Evolutionary conservation across 1,139 yeast genomes (phyloP), one percentile per base, ranked within the genome.

Genomic region (Yamadazyma conglobata): DNA sequence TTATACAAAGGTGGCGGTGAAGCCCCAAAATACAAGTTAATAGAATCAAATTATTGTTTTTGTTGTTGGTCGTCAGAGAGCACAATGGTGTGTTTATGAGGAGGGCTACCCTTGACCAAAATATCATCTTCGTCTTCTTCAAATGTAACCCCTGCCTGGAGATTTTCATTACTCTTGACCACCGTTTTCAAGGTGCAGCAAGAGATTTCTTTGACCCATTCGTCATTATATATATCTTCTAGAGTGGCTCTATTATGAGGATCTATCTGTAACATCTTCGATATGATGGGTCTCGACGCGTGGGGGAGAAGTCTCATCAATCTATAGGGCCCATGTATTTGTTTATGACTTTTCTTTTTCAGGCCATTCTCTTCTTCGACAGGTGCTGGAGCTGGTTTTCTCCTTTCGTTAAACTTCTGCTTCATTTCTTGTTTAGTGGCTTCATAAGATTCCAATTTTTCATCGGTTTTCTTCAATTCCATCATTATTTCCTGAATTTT

Each of bases 301-400:
- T 80, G 84, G 3, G 98, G 98, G 28, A 93, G 64, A 40, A 91
- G 66, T 48, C 96, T 73, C 68, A 91, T 69, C 41, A 93, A 62
- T 46, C 97, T 69, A 68, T 91, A 87, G 2, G 97, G 96, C 1
- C 98, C 98, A 33, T 66, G 73, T 22, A 70, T 67, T 44, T 67
- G 73, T 40, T 67, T 64, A 43, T 65, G 72, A 30, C 49, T 44
- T 44, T 58, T 58, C 45, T 62, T 57, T 35, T 57, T 52, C 4
- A 37, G 43, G 8, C 35, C 31, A 43, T 4, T 39, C 7, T 47
- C 46, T 24, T 39, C 32, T 31, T 36, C 35, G 11, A 37, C 43
- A 18, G 38, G 34, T 23, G 37, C 31, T 38, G 21, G 31, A 32
- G 28, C 22, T n/a, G 22, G 25, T 28, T 36, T 32, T 33, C 30